phyloP scores from a whole-genome alignment of 2,329 filamentous ascomycete genomes.

The Microdochium paspali region DNA sequence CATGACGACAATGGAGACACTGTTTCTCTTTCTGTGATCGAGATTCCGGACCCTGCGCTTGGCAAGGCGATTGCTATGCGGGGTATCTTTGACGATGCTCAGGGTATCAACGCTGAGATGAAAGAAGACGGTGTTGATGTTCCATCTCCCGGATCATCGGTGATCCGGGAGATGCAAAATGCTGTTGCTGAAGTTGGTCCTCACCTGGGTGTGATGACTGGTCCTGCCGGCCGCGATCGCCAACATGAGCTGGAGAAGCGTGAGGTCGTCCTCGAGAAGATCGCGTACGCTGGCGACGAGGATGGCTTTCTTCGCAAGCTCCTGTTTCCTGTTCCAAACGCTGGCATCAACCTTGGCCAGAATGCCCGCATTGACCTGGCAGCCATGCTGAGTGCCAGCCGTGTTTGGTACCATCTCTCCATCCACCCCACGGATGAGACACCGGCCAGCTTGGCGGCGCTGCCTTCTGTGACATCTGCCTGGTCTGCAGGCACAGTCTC shows the following conservation, averaged over 20 bases:
- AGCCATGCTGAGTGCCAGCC: slow-evolving; percentile 67
- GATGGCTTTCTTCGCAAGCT: slow-evolving; percentile 76
- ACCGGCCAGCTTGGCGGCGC: slow-evolving; percentile 63
- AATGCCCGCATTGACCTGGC: slow-evolving; percentile 71
- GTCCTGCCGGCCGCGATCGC: slow-evolving; percentile 58
- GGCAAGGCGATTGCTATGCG: slow-evolving; percentile 85
- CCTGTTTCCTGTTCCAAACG: slow-evolving; percentile 66
- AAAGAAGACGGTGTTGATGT: slow-evolving; percentile 87
- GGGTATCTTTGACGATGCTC: slow-evolving; percentile 83
- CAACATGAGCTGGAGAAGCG: slow-evolving; percentile 74
- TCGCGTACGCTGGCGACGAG: slow-evolving; percentile 70
- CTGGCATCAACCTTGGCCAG: slow-evolving; percentile 75
- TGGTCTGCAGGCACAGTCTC: slow-evolving; percentile 95
- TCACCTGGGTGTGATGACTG: slow-evolving; percentile 67
- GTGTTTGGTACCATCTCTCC: slow-evolving; percentile 90
- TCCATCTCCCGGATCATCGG: slow-evolving; percentile 63
- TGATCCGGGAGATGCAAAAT: slow-evolving; percentile 78
- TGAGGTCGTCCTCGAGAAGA: slow-evolving; percentile 76
- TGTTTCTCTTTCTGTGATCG: slow-evolving; percentile 80
- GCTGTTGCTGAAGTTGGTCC: slow-evolving; percentile 68
- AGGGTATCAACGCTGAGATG: slow-evolving; percentile 95
- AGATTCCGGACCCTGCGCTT: slow-evolving; percentile 69
- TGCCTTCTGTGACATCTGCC: slow-evolving; percentile 63
- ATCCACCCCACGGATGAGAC: slow-evolving; percentile 86
- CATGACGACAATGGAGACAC: slow-evolving; percentile 70